Evolutionary conservation across 106 monocot genomes (phyloP).

Genomic region (Acanthochlamys bracteata): DNA sequence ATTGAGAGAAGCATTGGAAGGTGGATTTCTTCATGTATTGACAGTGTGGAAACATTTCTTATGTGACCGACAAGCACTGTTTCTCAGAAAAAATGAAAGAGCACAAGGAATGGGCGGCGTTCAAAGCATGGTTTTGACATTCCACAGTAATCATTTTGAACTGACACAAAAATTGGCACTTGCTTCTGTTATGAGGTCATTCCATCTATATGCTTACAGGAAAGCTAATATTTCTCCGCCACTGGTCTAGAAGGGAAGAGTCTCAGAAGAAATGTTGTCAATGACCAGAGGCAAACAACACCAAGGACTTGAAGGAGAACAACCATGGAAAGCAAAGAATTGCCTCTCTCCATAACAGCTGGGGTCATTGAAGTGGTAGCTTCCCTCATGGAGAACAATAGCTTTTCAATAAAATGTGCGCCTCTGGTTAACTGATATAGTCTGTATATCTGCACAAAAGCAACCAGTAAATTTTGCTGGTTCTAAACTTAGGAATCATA

Average conservation of each 20-base stretch:
- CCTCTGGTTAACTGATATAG: slow-evolving; percentile 63
- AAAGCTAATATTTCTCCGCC: slow-evolving; percentile 43
- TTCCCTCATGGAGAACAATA: slow-evolving; percentile 39
- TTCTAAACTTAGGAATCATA: not conserved
- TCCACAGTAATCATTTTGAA: too few relatives aligned
- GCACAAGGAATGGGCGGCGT: too few relatives aligned
- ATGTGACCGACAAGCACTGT: too few relatives aligned
- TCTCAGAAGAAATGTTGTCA: slow-evolving; percentile 57
- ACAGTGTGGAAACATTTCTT: too few relatives aligned
- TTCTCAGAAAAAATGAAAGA: too few relatives aligned
- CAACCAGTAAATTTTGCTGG: not conserved
- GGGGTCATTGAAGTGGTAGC: slow-evolving; percentile 14
- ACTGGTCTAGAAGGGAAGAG: slow-evolving; percentile 72
- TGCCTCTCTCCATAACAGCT: slow-evolving; percentile 28
- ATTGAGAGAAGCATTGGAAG: too few relatives aligned
- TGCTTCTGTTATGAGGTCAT: too few relatives aligned
- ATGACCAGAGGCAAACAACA: slow-evolving; percentile 60
- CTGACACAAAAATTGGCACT: too few relatives aligned
- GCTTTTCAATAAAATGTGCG: slow-evolving; percentile 52
- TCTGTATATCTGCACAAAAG: slow-evolving; percentile 47
- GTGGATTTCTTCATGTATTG: too few relatives aligned
- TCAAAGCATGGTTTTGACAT: too few relatives aligned
- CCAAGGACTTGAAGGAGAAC: slow-evolving; percentile 51
- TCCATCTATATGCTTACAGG: too few relatives aligned
- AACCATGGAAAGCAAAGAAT: slow-evolving; percentile 42